A percentile compares a stretch with the other conserved stretches of the same genome.
These are phyloP conservation scores for bread wheat (Triticum aestivum) DNA, from an alignment of 176 grass and related monocot genomes.

Conservation along the genomic window IWGSC_CS_RefSeq_v2.1 NC_057795.1:349543469-349543968, in stretches of 20 bases:
- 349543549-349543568: conserved; percentile 8
- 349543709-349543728: no score
- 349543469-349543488: conserved; percentile 45
- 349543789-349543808: conserved; percentile 21
- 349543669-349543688: neutral
- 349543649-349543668: neutral
- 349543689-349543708: no score
- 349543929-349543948: no score
- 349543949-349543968: no score
- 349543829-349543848: neutral
- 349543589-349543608: conserved; percentile 33
- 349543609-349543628: conserved; percentile 50
- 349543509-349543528: conserved; percentile 55
- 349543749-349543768: neutral
- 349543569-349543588: conserved; percentile 11
- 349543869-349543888: neutral
- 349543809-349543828: neutral
- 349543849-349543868: neutral
- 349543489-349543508: conserved; percentile 41
- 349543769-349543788: neutral
- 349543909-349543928: no score
- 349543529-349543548: conserved; percentile 8
- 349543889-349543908: neutral
- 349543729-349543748: no score
- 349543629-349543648: neutral